Conservation (phyloP, 2,329 filamentous ascomycete genomes). For the Xylaria sp. region DNA sequence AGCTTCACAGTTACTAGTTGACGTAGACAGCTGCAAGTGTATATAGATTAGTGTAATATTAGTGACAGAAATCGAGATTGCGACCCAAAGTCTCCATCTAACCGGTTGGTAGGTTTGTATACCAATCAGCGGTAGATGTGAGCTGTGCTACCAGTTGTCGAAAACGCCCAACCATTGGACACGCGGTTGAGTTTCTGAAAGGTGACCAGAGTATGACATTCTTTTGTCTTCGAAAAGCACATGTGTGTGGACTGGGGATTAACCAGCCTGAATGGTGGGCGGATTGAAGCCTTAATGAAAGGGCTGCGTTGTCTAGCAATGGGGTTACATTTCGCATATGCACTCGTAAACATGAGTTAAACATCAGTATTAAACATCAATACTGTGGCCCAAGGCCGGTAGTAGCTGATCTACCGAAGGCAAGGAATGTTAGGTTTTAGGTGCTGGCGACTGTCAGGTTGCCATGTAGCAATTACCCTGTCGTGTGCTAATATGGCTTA, state of each 20-base stretch:
- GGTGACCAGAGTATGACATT: too few species aligned
- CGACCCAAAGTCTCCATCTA: not conserved
- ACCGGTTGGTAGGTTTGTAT: not conserved
- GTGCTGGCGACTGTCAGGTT: not conserved
- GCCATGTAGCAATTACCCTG: not conserved
- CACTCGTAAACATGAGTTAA: too few species aligned
- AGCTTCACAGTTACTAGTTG: not conserved
- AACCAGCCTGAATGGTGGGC: too few species aligned
- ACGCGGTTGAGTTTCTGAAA: too few species aligned
- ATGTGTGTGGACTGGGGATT: too few species aligned
- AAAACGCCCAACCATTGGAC: too few species aligned
- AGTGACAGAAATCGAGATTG: not conserved
- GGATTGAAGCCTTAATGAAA: not conserved
- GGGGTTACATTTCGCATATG: not conserved
- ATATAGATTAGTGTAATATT: conserved; percentile 21
- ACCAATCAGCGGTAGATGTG: not conserved
- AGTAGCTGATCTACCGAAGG: too few species aligned
- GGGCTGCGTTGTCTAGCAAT: not conserved
- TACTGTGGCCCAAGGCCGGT: not conserved
- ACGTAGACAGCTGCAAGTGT: not conserved
- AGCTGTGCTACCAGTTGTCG: too few species aligned
- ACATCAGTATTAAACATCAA: too few species aligned
- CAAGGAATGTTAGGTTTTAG: too few species aligned
- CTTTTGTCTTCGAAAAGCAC: too few species aligned
- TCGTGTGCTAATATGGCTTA: not conserved